Base-by-base conservation (phyloP, 495 filamentous ascomycete genomes). In the Talaromyces adpressus region DNA sequence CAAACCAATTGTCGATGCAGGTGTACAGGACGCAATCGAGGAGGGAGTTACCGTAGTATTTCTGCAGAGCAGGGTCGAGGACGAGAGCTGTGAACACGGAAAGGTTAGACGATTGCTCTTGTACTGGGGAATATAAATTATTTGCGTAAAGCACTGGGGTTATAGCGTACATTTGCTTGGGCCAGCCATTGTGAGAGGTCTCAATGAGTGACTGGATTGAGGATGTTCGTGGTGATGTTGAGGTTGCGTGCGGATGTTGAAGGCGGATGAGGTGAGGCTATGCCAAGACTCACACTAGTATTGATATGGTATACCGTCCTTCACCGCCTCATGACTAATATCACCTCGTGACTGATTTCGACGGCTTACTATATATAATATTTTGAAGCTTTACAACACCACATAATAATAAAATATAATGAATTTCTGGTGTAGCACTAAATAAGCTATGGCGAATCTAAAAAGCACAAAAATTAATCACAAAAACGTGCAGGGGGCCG, bases 1-100 rank as follows among this genome's bases (percentile, higher is more conserved):
- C 3, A 16, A 5, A 41, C 0, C 5, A 4, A 41, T 16, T 16
- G 36, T 41, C 4, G 12, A 41, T 16, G 36, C 12, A 4, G 12
- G 34, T 22, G 29, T 23, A 7, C 7, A 22, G 6, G 25, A 32
- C 20, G 23, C 25, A 52, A 41, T 27, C n/a, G 36, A 30, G 45
- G 22, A 30, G 60, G 59, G 11, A 65, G 56, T 67, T 87, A 93
- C 90, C 82, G 70, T 83, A 84, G 73, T 89, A 86, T 82, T 88
- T 89, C 77, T 88, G 81, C 71, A 91, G 73, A 67, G 88, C 90
- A 75, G 91, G 91, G 81, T 94, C 91, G 80, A 88, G 74, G 74
- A 85, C 73, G 75, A 91, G 68, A 45, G 80, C 82, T 84, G 64
- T 60, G 58, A 27, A n/a, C 52, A 65, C 63, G 65, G 4, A 16